Evolutionary conservation across 2,329 filamentous ascomycete genomes (phyloP), one percentile per base, ranked within the genome.

Genomic region (Diaporthe citrichinensis): DNA sequence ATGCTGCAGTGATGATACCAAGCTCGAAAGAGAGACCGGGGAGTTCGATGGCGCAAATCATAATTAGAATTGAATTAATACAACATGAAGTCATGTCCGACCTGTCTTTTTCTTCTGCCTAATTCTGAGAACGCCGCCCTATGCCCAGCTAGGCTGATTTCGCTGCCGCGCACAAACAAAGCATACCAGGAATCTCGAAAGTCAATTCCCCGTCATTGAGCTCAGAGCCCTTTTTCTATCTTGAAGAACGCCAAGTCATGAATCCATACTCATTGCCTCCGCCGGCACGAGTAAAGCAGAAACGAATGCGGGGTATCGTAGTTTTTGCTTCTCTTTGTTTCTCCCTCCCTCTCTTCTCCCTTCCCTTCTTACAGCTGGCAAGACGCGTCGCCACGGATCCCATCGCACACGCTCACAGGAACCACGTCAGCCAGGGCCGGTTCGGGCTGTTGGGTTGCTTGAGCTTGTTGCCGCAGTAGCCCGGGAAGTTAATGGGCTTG

Each of bases 401-500:
- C 23, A 58, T 49, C 36, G 34, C 14, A 25, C 1, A 15, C 46
- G n/a, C 34, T 78, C 77, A 83, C 75, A 80, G 69, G 44, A 82
- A 79, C 83, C 81, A 84, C n/a, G 81, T 80, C 72, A 82, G 77
- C 79, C 82, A 81, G 15, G 82, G 78, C 41, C 80, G 79, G 57
- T 80, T 80, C 34, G 78, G 76, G 17, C 78, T 82, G 49, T 78
- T 84, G 2, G 84, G 84, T 76, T 83, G 80, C 78, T 84, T 85
- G 36, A 86, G 78, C 77, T 80, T 84, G 76, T 85, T 81, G 17
- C 84, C 77, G 74, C 85, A 86, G 73, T 84, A 84, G 14, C 78
- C 77, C 2, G 78, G 78, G 65, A 80, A 81, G 69, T 86, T 86
- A 17, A 78, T 79, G 7, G 77, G 78, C 73, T 78, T 79, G 59